Conservation (phyloP, 208 protist genomes). For the Plasmodiophora brassicae region DNA sequence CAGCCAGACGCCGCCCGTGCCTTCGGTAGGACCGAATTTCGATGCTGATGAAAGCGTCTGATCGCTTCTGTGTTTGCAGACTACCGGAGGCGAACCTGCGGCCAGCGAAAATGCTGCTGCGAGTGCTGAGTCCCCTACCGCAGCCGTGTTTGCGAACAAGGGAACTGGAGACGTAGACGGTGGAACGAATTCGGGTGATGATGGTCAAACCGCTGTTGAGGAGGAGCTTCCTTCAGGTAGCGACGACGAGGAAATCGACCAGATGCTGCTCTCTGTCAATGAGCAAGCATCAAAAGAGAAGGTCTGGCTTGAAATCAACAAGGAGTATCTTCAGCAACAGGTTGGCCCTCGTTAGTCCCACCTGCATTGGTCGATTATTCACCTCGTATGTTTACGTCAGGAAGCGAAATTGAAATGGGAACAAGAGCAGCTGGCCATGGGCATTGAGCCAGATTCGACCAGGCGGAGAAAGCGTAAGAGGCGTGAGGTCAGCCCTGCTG, state of each 20-base stretch:
- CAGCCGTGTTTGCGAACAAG: too few species aligned
- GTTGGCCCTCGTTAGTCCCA: too few species aligned
- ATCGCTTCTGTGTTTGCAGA: too few species aligned
- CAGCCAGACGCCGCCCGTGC: too few species aligned
- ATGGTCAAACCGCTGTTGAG: not conserved
- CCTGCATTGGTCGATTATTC: too few species aligned
- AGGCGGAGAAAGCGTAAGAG: not conserved
- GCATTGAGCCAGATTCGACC: not conserved
- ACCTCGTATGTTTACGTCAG: too few species aligned
- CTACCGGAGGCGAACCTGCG: too few species aligned
- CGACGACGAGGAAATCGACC: not conserved
- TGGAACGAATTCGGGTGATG: too few species aligned
- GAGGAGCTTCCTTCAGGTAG: not conserved
- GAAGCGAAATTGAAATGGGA: not conserved
- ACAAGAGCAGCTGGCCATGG: not conserved
- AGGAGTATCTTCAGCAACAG: not conserved
- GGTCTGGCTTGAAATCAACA: not conserved
- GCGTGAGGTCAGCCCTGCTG: not conserved
- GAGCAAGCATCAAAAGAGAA: slow-evolving; percentile 3
- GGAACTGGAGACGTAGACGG: not conserved
- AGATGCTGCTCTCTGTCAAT: not conserved
- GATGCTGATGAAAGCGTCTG: too few species aligned
- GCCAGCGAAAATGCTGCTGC: too few species aligned
- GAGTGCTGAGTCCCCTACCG: too few species aligned
- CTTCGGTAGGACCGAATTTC: too few species aligned